Percentiles rank a stretch among this genome's conserved stretches.
Evolutionary conservation across 768 basidiomycete genomes (phyloP).

Genomic region (Suillus clintonianus): DNA sequence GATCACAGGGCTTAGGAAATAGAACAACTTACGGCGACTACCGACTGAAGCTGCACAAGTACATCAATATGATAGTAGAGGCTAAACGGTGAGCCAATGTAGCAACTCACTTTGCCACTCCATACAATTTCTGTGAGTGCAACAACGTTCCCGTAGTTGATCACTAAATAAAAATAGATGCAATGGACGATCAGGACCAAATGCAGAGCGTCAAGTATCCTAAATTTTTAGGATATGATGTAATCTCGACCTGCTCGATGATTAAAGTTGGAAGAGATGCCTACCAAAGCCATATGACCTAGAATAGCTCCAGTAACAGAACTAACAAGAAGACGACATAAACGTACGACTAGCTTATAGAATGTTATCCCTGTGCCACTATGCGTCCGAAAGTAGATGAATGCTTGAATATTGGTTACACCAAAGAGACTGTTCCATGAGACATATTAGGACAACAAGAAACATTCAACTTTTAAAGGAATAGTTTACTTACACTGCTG

Average conservation of each 20-base stretch:
- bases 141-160: slow-evolving; percentile 31
- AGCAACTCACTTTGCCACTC: slow-evolving; percentile 10
- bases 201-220: slow-evolving; percentile 39
- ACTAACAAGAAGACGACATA: not conserved
- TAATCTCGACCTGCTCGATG: not conserved
- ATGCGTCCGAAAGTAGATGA: not conserved
- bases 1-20: not conserved
- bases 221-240: slow-evolving; percentile 5
- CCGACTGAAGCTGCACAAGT: not conserved
- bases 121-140: slow-evolving; percentile 32
- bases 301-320: not conserved
- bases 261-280: not conserved
- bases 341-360: not conserved
- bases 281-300: not conserved
- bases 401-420: not conserved
- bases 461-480: not conserved
- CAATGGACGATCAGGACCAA: slow-evolving; percentile 36
- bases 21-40: not conserved
- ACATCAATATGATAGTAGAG: not conserved
- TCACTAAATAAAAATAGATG: slow-evolving; percentile 39
- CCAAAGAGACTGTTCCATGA: not conserved
- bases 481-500: not conserved
- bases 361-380: not conserved
- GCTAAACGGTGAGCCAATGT: not conserved
- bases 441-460: not conserved